Evolutionary conservation across 2,329 filamentous ascomycete species (phyloP).

Genomic region (Alternaria sp.): DNA sequence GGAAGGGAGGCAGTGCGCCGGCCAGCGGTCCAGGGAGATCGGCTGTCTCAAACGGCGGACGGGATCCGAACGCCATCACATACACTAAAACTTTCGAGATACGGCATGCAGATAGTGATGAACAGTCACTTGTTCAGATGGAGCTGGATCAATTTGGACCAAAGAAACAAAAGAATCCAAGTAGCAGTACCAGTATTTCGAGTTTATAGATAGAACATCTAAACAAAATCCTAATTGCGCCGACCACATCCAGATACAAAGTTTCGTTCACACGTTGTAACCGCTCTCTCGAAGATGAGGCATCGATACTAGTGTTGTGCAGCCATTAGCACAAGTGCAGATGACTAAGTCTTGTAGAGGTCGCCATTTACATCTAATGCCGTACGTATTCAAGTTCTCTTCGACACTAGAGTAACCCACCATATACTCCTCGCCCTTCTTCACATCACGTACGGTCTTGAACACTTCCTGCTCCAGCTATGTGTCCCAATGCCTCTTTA

Average conservation of each 20-base stretch:
- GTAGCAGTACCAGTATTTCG: slow-evolving; percentile 19
- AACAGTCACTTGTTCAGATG: slow-evolving; percentile 17
- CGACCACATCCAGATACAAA: neutral
- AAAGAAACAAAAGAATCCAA: slow-evolving; percentile 7
- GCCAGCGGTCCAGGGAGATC: slow-evolving; percentile 10
- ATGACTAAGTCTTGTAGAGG: neutral
- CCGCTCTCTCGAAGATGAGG: neutral
- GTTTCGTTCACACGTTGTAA: neutral
- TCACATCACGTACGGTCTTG: neutral
- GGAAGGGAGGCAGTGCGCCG: slow-evolving; percentile 27
- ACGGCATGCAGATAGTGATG: slow-evolving; percentile 20
- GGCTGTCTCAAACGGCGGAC: neutral
- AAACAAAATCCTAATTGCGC: neutral
- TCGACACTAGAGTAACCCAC: neutral
- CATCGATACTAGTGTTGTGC: neutral
- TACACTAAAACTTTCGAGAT: slow-evolving; percentile 27
- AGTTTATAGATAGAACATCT: slow-evolving; percentile 14
- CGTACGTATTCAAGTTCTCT: neutral
- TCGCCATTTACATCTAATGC: neutral
- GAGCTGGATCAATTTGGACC: slow-evolving; percentile 12
- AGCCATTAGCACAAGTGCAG: neutral
- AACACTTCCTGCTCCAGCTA: neutral
- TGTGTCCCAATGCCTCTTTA: neutral
- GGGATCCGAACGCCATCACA: slow-evolving; percentile 16
- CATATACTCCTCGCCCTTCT: neutral